Percentiles rank a stretch among this genome's conserved stretches.
Evolutionary conservation across 257 asterid genomes (phyloP).

Genomic region (Cynanchum wilfordii): DNA sequence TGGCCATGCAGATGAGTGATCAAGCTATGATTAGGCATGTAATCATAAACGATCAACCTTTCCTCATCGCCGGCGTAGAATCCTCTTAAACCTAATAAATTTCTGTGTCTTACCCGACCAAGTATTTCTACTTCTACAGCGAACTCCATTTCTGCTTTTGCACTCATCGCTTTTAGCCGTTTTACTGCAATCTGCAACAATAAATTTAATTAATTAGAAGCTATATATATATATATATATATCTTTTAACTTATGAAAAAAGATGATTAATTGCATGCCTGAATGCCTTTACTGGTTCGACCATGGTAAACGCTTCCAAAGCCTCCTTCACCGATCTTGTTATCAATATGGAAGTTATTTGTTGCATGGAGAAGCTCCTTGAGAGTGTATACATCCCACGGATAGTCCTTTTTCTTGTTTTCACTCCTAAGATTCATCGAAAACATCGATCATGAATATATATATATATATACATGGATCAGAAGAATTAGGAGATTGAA

Average conservation of each 20-base stretch:
- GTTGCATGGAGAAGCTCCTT: conserved; percentile 68
- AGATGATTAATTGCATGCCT: conserved; percentile 31
- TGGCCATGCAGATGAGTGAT: conserved; percentile 69
- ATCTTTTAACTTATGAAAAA: too few relatives aligned
- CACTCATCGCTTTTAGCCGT: conserved; percentile 62
- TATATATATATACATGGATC: neutral
- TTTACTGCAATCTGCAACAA: conserved; percentile 61
- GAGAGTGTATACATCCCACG: conserved; percentile 71
- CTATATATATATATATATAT: neutral
- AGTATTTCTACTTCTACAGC: conserved; percentile 79
- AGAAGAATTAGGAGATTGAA: neutral
- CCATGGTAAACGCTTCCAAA: conserved; percentile 91
- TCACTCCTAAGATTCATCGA: conserved; percentile 10
- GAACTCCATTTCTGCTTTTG: conserved; percentile 87
- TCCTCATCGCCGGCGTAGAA: conserved; percentile 75
- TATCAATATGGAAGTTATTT: conserved; percentile 58
- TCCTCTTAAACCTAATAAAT: conserved; percentile 66
- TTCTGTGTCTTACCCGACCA: conserved; percentile 72
- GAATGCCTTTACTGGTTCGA: conserved; percentile 61
- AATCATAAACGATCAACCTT: conserved; percentile 72
- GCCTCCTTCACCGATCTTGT: conserved; percentile 86
- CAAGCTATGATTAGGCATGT: conserved; percentile 78
- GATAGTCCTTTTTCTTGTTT: conserved; percentile 30
- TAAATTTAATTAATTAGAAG: neutral
- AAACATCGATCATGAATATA: neutral